These are phyloP conservation scores for Cotoneaster glaucophyllus DNA, from an alignment of 306 rosid genomes.

Conservation along the genomic window DNA sequence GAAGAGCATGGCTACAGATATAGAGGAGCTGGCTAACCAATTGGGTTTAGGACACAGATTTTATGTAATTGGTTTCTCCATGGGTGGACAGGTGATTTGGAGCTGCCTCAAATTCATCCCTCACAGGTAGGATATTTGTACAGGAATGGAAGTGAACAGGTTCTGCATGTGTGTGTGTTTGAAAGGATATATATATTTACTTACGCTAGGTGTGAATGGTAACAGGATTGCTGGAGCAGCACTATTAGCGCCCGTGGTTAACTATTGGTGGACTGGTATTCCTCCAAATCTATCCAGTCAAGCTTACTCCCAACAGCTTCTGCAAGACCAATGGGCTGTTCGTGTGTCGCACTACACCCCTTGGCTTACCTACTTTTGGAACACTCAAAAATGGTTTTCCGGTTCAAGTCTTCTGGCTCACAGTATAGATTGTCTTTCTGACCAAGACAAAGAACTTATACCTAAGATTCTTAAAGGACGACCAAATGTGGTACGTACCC, in stretches of 20 bases:
- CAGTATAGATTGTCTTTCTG: constrained; percentile 23
- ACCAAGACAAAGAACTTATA: constrained; percentile 32
- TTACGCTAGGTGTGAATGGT: constrained; percentile 1
- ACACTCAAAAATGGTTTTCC: constrained; percentile 83
- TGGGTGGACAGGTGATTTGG: constrained; percentile 87
- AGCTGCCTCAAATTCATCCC: constrained; percentile 76
- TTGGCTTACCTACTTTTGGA: constrained; percentile 93
- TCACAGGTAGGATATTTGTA: constrained; percentile 46
- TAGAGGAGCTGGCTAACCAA: constrained; percentile 86
- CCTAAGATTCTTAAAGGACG: background rate
- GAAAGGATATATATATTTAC: background rate
- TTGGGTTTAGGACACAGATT: constrained; percentile 68
- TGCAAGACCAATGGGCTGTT: constrained; percentile 63
- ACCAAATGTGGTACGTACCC: constrained; percentile 21
- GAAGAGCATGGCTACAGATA: constrained; percentile 68
- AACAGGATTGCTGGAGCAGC: constrained; percentile 75
- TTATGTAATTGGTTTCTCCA: constrained; percentile 58
- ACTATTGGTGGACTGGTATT: constrained; percentile 81
- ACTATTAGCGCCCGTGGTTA: constrained; percentile 57
- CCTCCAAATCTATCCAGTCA: constrained; percentile 56
- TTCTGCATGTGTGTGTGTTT: background rate
- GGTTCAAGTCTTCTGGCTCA: constrained; percentile 15
- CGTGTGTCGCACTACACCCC: constrained; percentile 71
- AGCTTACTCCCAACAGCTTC: constrained; percentile 29
- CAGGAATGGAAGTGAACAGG: background rate